Evolutionary conservation across 2,329 filamentous ascomycete genomes (phyloP).

Genomic region (Alternaria gaisen): DNA sequence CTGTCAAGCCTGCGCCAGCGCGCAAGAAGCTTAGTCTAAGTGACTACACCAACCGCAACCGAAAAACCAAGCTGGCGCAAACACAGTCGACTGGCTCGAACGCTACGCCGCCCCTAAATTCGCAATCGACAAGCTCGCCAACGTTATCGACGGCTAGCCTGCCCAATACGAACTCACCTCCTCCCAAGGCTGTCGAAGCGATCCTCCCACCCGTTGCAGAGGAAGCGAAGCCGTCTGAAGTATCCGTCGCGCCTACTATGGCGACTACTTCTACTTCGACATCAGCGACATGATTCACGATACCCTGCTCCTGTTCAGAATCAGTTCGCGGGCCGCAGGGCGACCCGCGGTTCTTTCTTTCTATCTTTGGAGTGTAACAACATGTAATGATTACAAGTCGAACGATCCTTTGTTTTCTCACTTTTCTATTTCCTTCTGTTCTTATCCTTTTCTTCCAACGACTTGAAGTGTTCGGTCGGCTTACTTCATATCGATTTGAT

Average conservation of each 20-base stretch:
- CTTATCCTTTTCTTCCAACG: conserved; percentile 19
- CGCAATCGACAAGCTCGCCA: conserved; percentile 43
- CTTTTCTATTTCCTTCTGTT: conserved; percentile 19
- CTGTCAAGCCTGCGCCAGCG: conserved; percentile 53
- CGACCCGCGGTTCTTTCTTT: conserved; percentile 29
- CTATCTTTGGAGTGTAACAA: conserved; percentile 40
- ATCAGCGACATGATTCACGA: conserved; percentile 38
- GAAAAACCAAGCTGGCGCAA: conserved; percentile 52
- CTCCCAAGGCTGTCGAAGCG: conserved; percentile 38
- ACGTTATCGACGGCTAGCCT: conserved; percentile 45
- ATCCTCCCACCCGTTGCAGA: conserved; percentile 39
- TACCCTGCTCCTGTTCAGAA: conserved; percentile 33
- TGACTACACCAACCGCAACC: conserved; percentile 59
- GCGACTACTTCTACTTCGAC: conserved; percentile 30
- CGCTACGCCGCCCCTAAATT: conserved; percentile 34
- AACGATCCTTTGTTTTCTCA: conserved; percentile 23
- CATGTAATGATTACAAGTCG: conserved; percentile 43
- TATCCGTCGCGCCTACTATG: conserved; percentile 18
- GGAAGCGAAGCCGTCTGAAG: conserved; percentile 30
- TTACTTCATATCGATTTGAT: conserved; percentile 7
- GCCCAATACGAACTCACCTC: conserved; percentile 39
- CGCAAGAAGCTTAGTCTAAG: conserved; percentile 62
- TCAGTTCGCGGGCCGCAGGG: conserved; percentile 25
- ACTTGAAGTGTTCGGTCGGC: conserved; percentile 30
- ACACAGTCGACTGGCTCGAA: conserved; percentile 35